Percentiles rank a stretch among this genome's conserved stretches.
These are phyloP conservation scores for Escallonia rubra DNA, from an alignment of 129 eudicot species.

Conservation along the genomic window DNA sequence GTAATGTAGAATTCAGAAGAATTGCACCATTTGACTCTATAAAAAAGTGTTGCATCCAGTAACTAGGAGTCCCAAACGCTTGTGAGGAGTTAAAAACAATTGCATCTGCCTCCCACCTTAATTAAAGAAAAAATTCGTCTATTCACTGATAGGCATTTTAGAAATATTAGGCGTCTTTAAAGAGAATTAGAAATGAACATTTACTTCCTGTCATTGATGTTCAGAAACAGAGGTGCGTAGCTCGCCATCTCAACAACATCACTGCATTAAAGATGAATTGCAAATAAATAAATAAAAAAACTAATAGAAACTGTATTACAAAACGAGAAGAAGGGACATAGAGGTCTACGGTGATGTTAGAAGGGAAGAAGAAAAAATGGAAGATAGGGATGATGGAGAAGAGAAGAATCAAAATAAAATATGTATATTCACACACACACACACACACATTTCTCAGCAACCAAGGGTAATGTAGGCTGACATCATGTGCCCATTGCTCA, in stretches of 20 bases:
- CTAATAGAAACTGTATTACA: background rate
- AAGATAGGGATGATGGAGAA: background rate
- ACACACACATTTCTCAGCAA: too few relatives aligned
- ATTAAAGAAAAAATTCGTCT: background rate
- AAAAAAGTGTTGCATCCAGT: constrained; percentile 91
- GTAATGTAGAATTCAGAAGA: constrained; percentile 52
- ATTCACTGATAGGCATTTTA: background rate
- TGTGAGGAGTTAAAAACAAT: constrained; percentile 73
- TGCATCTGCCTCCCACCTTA: constrained; percentile 86
- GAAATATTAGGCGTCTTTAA: background rate
- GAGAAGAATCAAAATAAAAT: too few relatives aligned
- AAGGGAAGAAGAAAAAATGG: background rate
- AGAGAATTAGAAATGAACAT: constrained; percentile 1
- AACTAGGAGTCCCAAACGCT: constrained; percentile 82
- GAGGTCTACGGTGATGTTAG: too few relatives aligned
- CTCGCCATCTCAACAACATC: constrained; percentile 87
- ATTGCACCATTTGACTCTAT: constrained; percentile 67
- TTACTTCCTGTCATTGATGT: constrained; percentile 57
- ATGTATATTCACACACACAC: too few relatives aligned
- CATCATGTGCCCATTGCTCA: too few relatives aligned
- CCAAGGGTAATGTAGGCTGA: too few relatives aligned
- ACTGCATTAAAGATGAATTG: constrained; percentile 35
- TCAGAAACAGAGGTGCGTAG: constrained; percentile 83
- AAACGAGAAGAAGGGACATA: background rate
- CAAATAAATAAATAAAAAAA: background rate